phyloP scores from a whole-genome alignment of 164 flowering plant genomes.

The Tetrastigma voinierianum region DNA sequence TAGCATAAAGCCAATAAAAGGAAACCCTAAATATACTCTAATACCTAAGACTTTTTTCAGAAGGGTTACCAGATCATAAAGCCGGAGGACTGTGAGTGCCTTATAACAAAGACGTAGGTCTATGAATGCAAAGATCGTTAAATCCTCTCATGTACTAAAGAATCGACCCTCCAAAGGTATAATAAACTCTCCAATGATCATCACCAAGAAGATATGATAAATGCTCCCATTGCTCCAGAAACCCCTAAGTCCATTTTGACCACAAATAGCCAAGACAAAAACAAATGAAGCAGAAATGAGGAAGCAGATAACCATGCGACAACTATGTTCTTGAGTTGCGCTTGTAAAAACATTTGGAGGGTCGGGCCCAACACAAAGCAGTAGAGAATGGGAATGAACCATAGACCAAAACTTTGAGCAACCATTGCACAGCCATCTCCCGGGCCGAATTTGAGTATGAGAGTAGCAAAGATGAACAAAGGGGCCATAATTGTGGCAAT shows the following conservation, averaged over 20 bases:
- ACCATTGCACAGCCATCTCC: slow-evolving; percentile 28
- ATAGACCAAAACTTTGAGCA: too few species aligned
- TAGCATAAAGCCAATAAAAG: too few species aligned
- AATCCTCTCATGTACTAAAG: slow-evolving; percentile 30
- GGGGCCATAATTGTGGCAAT: slow-evolving; percentile 20
- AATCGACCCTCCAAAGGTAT: not conserved
- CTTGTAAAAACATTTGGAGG: slow-evolving; percentile 42
- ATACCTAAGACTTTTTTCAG: too few species aligned
- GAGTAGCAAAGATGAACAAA: slow-evolving; percentile 32
- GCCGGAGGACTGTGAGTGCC: too few species aligned
- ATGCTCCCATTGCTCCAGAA: slow-evolving; percentile 1
- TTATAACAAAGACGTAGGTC: too few species aligned
- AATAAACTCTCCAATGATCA: not conserved
- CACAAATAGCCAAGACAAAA: not conserved
- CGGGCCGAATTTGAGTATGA: slow-evolving; percentile 32
- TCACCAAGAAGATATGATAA: not conserved
- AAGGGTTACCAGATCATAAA: too few species aligned
- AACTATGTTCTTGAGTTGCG: slow-evolving; percentile 38
- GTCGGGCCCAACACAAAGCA: slow-evolving; percentile 38
- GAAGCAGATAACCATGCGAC: not conserved
- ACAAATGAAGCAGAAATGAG: not conserved
- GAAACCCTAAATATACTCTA: too few species aligned
- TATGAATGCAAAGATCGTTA: too few species aligned
- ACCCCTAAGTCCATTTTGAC: not conserved
- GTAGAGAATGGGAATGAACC: too few species aligned